phyloP scores from a whole-genome alignment of 257 asterid genomes.

The Fraxinus pennsylvanica region DNA sequence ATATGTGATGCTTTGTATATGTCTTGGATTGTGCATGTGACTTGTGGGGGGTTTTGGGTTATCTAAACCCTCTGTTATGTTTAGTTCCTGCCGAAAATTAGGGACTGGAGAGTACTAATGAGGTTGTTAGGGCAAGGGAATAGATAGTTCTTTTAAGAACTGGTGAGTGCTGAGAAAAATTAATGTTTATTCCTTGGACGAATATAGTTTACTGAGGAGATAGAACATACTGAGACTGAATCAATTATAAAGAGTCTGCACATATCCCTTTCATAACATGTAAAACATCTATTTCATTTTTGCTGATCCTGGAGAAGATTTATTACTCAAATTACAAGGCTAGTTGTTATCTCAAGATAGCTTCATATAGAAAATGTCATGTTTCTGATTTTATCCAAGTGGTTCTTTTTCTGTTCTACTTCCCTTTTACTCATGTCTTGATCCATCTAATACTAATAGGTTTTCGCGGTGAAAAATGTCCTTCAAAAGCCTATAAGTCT shows the following conservation, averaged over 20 bases:
- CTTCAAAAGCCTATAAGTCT: constrained; percentile 95
- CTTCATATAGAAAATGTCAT: constrained; percentile 3
- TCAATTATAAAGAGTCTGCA: neutral
- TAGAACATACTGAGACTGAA: neutral
- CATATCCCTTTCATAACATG: neutral
- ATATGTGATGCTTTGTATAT: neutral
- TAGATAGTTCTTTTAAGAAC: neutral
- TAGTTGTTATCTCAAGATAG: neutral
- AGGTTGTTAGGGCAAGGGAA: neutral
- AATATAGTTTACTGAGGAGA: neutral
- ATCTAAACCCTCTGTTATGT: constrained; percentile 3
- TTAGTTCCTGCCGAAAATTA: constrained; percentile 11
- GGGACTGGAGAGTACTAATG: constrained; percentile 10
- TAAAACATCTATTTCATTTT: neutral
- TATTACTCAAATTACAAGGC: neutral
- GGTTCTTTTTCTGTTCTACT: neutral
- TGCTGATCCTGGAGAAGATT: neutral
- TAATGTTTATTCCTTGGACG: neutral
- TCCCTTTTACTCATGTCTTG: neutral
- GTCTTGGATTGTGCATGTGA: constrained; percentile 2
- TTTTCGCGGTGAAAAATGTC: constrained; percentile 96
- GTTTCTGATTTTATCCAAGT: constrained; percentile 3
- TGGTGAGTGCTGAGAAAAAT: constrained; percentile 2
- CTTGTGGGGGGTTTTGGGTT: constrained; percentile 3
- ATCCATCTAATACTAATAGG: constrained; percentile 42